Conservation (phyloP, 1,139 yeast species). For the Blastobotrys arbuscula region DNA sequence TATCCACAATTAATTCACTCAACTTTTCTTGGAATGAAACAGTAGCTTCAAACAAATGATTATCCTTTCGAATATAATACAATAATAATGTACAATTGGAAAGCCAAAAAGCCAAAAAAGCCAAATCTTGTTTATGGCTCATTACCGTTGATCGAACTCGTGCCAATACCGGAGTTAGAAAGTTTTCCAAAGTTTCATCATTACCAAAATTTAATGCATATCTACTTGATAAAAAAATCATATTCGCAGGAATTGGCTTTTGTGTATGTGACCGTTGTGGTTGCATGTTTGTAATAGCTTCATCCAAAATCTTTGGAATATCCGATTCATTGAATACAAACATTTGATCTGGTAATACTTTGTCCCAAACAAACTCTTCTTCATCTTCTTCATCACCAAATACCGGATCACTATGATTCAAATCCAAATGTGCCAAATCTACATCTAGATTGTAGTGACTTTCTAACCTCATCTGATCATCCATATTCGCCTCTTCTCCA, state of each 20-base stretch:
- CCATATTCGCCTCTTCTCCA: conserved; percentile 19
- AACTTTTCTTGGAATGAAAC: conserved; percentile 32
- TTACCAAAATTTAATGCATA: conserved; percentile 38
- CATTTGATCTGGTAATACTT: conserved; percentile 38
- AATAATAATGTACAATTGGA: conserved; percentile 37
- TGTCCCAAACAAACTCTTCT: conserved; percentile 35
- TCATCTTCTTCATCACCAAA: not conserved
- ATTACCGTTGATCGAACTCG: conserved; percentile 33
- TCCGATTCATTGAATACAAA: conserved; percentile 37
- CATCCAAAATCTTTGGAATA: conserved; percentile 36
- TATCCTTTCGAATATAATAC: conserved; percentile 39
- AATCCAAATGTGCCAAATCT: conserved; percentile 26
- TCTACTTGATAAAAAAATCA: conserved; percentile 38
- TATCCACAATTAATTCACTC: conserved; percentile 33
- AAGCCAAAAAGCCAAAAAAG: conserved; percentile 40
- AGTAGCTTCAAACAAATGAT: conserved; percentile 30
- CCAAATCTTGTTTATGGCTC: conserved; percentile 35
- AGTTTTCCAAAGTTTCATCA: conserved; percentile 31
- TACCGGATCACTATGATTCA: conserved; percentile 2
- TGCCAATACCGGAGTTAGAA: conserved; percentile 33
- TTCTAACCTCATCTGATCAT: conserved; percentile 27
- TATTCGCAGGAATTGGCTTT: conserved; percentile 41
- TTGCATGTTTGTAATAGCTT: conserved; percentile 34
- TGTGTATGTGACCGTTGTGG: conserved; percentile 37
- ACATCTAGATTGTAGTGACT: conserved; percentile 32